Evolutionary conservation across 2,329 filamentous ascomycete species (phyloP).

Genomic region (Ceratocystis papillata): DNA sequence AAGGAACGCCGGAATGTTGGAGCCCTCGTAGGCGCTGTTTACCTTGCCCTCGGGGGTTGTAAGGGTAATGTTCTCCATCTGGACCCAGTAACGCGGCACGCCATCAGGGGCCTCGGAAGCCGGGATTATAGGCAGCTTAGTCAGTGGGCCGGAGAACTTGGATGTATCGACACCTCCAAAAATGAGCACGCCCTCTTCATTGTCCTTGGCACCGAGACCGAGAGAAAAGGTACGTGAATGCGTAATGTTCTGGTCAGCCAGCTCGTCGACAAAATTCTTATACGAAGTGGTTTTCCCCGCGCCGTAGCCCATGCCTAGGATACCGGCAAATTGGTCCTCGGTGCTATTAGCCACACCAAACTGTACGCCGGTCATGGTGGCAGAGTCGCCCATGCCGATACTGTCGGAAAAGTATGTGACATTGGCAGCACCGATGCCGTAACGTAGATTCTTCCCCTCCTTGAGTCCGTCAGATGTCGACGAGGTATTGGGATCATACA

Average conservation of each 20-base stretch:
- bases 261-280: constrained; percentile 43
- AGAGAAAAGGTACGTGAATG: constrained; percentile 53
- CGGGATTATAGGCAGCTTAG: constrained; percentile 51
- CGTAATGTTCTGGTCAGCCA: constrained; percentile 43
- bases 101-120: constrained; percentile 44
- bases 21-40: constrained; percentile 31
- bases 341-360: constrained; percentile 53
- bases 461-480: constrained; percentile 32
- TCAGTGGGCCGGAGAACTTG: constrained; percentile 51
- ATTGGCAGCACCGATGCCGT: constrained; percentile 43
- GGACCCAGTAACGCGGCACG: constrained; percentile 43
- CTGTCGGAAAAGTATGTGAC: constrained; percentile 42
- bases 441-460: constrained; percentile 36
- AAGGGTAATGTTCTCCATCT: constrained; percentile 37
- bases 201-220: constrained; percentile 51
- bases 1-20: constrained; percentile 48
- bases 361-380: constrained; percentile 43
- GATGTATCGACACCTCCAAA: constrained; percentile 57
- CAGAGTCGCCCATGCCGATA: constrained; percentile 36
- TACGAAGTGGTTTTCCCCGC: constrained; percentile 38
- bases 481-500: constrained; percentile 37
- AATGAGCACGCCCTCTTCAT: constrained; percentile 51
- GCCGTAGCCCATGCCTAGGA: constrained; percentile 66
- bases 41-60: constrained; percentile 32
- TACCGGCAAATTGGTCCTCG: constrained; percentile 43